A percentile compares a stretch with the other conserved stretches of the same genome.
phyloP scores from a whole-genome alignment of 441 rosid species.

The Melastoma candidum region DNA sequence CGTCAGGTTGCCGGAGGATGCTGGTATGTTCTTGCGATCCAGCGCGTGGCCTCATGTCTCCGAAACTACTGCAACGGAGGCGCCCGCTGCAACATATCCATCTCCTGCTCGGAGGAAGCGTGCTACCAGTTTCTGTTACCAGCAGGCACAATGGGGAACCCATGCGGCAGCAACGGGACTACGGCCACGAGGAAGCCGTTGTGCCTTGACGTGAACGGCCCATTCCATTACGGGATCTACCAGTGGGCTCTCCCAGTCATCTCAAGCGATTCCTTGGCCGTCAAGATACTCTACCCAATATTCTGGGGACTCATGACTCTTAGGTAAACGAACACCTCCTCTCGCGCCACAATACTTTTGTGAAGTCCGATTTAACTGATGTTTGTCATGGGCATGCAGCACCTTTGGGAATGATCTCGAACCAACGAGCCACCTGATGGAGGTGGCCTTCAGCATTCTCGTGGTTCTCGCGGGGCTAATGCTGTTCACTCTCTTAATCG shows the following conservation, averaged over 20 bases:
- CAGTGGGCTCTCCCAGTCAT: conserved; percentile 61
- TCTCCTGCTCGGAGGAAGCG: conserved; percentile 50
- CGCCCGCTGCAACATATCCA: conserved; percentile 29
- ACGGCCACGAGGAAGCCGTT: conserved; percentile 20
- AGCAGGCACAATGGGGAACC: conserved; percentile 15
- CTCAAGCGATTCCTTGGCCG: conserved; percentile 50
- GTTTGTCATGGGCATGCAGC: conserved; percentile 23
- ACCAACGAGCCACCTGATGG: conserved; percentile 65
- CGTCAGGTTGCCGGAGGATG: conserved; percentile 66
- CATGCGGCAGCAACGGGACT: conserved; percentile 38
- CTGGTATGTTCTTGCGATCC: conserved; percentile 66
- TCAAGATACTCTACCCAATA: conserved; percentile 61
- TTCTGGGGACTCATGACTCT: conserved; percentile 74
- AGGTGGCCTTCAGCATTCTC: conserved; percentile 57
- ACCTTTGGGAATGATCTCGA: conserved; percentile 69
- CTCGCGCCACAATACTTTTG: too few relatives aligned
- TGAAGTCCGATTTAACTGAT: background rate
- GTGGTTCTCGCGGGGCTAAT: conserved; percentile 52
- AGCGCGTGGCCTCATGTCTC: conserved; percentile 46
- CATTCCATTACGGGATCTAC: conserved; percentile 55
- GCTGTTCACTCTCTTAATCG: conserved; percentile 66
- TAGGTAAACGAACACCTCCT: conserved; percentile 24
- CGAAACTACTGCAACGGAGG: conserved; percentile 31
- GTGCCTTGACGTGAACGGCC: conserved; percentile 50
- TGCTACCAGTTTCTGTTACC: conserved; percentile 39